These are phyloP conservation scores for Geotrichum klebahnii DNA, from an alignment of 1,139 yeast genomes.

Conservation along the genomic window DNA sequence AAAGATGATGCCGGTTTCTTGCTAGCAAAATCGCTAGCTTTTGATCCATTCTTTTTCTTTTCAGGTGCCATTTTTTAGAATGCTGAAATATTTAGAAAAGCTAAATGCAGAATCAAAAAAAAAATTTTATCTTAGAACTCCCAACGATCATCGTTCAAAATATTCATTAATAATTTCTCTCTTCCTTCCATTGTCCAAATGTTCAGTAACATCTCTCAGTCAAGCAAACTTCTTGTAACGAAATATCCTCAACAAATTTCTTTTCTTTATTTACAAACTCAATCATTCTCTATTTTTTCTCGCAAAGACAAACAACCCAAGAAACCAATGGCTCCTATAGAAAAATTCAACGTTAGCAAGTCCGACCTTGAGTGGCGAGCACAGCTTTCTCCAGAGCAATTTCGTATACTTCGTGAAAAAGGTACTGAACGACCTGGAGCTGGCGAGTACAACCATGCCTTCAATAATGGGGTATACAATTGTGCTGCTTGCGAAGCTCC, in stretches of 20 bases:
- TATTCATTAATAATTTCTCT: neutral
- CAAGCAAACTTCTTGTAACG: neutral
- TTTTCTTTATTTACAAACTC: neutral
- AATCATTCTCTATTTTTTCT: slow-evolving; percentile 3
- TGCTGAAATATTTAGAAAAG: neutral
- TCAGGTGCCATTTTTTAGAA: slow-evolving; percentile 7
- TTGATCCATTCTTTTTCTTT: slow-evolving; percentile 3
- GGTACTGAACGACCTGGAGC: slow-evolving; percentile 83
- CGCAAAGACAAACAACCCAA: neutral
- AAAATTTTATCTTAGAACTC: neutral
- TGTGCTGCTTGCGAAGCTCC: slow-evolving; percentile 88
- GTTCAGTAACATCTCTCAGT: too few species aligned
- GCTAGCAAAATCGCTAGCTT: neutral
- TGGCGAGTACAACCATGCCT: slow-evolving; percentile 61
- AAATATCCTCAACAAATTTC: neutral
- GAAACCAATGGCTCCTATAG: slow-evolving; percentile 8
- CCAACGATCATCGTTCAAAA: neutral
- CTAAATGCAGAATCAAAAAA: neutral
- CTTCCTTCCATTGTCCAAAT: too few species aligned
- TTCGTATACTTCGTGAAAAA: slow-evolving; percentile 67
- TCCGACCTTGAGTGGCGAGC: slow-evolving; percentile 78
- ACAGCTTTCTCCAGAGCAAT: slow-evolving; percentile 68
- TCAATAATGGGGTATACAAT: slow-evolving; percentile 56
- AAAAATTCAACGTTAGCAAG: slow-evolving; percentile 35
- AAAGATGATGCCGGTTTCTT: neutral